Conservation (phyloP, 768 basidiomycete genomes). For the Termitomyces titanicus region DNA sequence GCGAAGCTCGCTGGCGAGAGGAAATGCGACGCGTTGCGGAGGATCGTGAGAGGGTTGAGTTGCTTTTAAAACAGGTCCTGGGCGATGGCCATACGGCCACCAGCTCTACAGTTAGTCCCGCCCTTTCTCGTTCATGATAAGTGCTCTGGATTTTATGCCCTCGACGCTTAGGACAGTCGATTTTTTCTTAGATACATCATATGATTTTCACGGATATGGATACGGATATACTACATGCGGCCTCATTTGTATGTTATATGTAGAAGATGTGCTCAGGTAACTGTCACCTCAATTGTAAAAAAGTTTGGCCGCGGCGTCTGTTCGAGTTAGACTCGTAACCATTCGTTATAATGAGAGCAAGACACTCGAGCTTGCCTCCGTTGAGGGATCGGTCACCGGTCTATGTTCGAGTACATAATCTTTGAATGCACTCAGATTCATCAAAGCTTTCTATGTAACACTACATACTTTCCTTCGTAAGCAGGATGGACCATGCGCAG, state of each 20-base stretch:
- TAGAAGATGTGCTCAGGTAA: too few relatives aligned
- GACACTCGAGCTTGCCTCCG: too few relatives aligned
- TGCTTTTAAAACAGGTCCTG: slow-evolving; percentile 64
- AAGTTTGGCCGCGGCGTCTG: too few relatives aligned
- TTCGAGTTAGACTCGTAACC: too few relatives aligned
- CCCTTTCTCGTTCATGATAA: slow-evolving; percentile 1
- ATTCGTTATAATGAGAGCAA: too few relatives aligned
- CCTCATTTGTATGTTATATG: background rate
- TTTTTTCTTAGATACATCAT: background rate
- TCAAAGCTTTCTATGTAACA: too few relatives aligned
- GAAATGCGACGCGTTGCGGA: slow-evolving; percentile 64
- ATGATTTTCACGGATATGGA: slow-evolving; percentile 1
- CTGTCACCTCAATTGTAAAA: too few relatives aligned
- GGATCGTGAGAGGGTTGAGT: slow-evolving; percentile 64
- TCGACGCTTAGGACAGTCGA: background rate
- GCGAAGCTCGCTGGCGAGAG: slow-evolving; percentile 66
- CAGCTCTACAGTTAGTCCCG: slow-evolving; percentile 1
- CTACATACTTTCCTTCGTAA: too few relatives aligned
- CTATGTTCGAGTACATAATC: too few relatives aligned
- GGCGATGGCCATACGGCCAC: slow-evolving; percentile 20
- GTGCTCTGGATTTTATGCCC: background rate
- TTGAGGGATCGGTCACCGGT: too few relatives aligned
- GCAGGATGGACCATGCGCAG: too few relatives aligned
- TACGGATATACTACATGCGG: background rate
- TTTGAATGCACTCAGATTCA: too few relatives aligned